phyloP scores from a whole-genome alignment of 176 grass and related monocot species.

The Triticum turgidum region DNA sequence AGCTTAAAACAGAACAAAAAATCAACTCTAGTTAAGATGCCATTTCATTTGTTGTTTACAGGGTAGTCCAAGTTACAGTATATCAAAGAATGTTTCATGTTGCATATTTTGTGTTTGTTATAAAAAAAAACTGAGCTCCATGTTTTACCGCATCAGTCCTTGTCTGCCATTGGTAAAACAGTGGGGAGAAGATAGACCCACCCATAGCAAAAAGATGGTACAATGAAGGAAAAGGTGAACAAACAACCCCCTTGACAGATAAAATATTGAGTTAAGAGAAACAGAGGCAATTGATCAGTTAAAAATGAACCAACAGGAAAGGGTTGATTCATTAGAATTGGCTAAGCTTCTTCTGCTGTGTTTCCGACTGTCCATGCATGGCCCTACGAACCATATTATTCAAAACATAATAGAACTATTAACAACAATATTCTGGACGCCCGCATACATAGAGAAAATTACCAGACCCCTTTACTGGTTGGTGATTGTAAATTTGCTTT shows the following conservation, averaged over 20 bases:
- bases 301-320: constrained; percentile 6
- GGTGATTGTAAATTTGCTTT: neutral
- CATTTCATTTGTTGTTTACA: neutral
- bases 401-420: constrained; percentile 17
- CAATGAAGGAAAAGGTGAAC: constrained; percentile 1
- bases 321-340: constrained; percentile 1
- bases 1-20: neutral
- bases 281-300: neutral
- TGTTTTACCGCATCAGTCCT: neutral
- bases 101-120: neutral
- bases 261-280: neutral
- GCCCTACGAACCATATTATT: constrained; percentile 14
- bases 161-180: neutral
- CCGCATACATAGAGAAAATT: neutral
- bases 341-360: constrained; percentile 1
- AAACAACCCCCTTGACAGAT: constrained; percentile 7
- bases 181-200: neutral
- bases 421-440: constrained; percentile 11
- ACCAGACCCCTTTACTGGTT: neutral
- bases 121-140: neutral
- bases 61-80: neutral
- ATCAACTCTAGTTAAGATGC: neutral
- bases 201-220: neutral
- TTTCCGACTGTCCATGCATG: constrained; percentile 9
- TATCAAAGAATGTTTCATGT: neutral